phyloP scores from a whole-genome alignment of 2,329 filamentous ascomycete species.

The Pezicula rhizophila region DNA sequence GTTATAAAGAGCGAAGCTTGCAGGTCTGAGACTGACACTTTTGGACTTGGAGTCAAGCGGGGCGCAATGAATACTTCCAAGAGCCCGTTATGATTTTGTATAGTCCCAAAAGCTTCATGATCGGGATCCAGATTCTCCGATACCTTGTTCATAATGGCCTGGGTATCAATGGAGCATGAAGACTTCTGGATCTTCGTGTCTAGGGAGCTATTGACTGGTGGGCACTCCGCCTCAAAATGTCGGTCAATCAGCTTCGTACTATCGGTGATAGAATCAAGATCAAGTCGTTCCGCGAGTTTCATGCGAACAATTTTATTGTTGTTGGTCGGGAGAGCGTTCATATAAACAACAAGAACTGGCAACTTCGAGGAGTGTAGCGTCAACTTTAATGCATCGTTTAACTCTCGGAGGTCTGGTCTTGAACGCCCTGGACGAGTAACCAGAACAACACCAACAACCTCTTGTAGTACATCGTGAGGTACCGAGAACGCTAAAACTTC shows the following conservation, averaged over 20 bases:
- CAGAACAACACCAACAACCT: constrained; percentile 47
- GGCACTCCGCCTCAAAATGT: constrained; percentile 44
- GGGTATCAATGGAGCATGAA: constrained; percentile 28
- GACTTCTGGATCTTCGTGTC: constrained; percentile 32
- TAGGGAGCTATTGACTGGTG: constrained; percentile 40
- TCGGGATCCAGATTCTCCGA: not conserved
- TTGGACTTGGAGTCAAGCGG: not conserved
- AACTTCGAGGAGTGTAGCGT: constrained; percentile 47
- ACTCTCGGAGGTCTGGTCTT: constrained; percentile 39
- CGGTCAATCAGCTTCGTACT: constrained; percentile 35
- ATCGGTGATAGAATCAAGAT: constrained; percentile 38
- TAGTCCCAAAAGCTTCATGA: constrained; percentile 2
- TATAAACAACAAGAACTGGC: constrained; percentile 46
- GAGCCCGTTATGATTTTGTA: constrained; percentile 2
- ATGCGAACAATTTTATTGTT: constrained; percentile 53
- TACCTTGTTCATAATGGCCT: constrained; percentile 12
- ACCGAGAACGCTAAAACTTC: constrained; percentile 48
- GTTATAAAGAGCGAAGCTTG: not conserved
- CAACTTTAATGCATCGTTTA: constrained; percentile 41
- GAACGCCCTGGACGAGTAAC: constrained; percentile 39
- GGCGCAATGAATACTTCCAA: constrained; percentile 5
- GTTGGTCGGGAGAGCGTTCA: constrained; percentile 47
- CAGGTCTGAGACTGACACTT: not conserved
- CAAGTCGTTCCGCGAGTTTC: constrained; percentile 41
- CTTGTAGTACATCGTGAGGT: constrained; percentile 46